Base-by-base conservation (phyloP, 2,329 filamentous ascomycete genomes). In the Fusarium sp. region DNA sequence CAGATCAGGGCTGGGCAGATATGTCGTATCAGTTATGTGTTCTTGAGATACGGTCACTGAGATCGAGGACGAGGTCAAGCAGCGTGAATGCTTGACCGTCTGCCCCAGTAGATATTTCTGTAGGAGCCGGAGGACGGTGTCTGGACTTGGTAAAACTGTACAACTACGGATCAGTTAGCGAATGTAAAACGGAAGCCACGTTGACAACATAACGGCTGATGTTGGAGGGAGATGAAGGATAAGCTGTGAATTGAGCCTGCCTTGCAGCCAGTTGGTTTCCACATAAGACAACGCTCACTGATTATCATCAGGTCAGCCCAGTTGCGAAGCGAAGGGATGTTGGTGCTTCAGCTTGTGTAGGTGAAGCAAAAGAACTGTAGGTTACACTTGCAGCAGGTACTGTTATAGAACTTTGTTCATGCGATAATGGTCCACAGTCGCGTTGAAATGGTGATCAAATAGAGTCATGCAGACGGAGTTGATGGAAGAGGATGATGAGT, bases 91-190 rank as follows among this genome's bases (percentile, higher is more conserved):
- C 71, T 89, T 86, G 74, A 90, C 87, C 31, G 88, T 85, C 62
- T 88, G 86, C 57, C 91, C 78, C 56, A 84, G 81, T 55, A 87
- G 78, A 73, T 81, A 86, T 90, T 75, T 86, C 83, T 77, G 83
- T 85, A 57, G 88, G 86, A 57, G 87, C 89, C 43, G 84, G 86
- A 75, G 86, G 86, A 77, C 85, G 86, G 84, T 85, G 84, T 84
- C 85, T 88, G 82, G 85, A 82, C 82, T 88, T 85, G 83, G 86
- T 86, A 87, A 88, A 88, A 84, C 88, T 90, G 77, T 69, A 62
- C 61, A 61, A 72, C 53, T 72, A 61, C 38, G 57, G 53, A 71
- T 57, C 59, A 64, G 69, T 86, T 74, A 84, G 81, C 77, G 60
- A 72, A 72, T 66, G 54, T 54, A 16, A 24, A 21, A 44, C 52